A percentile compares a stretch with the other conserved stretches of the same genome.
Evolutionary conservation across 2,329 filamentous ascomycete species (phyloP).

Genomic region (Lachnellula subtilissima): DNA sequence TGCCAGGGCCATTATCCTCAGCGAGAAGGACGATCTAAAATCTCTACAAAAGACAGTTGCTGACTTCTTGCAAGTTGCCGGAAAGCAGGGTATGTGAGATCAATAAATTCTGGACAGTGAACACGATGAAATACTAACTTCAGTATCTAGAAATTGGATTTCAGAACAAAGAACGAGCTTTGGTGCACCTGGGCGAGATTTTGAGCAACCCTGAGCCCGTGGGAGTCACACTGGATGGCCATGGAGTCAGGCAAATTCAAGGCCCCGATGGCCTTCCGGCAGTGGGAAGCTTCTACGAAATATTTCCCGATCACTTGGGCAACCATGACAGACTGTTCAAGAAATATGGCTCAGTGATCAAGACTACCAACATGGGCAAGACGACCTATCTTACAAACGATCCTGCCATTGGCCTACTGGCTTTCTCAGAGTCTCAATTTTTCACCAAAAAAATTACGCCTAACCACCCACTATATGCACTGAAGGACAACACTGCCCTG

Average conservation of each 20-base stretch:
- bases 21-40: too few relatives aligned
- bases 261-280: slow-evolving; percentile 34
- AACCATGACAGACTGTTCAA: slow-evolving; percentile 38
- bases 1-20: too few relatives aligned
- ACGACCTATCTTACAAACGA: slow-evolving; percentile 35
- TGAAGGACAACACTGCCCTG: slow-evolving; percentile 14
- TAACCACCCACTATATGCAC: slow-evolving; percentile 17
- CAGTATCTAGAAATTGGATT: too few relatives aligned
- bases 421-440: slow-evolving; percentile 33
- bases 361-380: slow-evolving; percentile 35
- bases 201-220: slow-evolving; percentile 3
- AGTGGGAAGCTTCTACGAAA: slow-evolving; percentile 35
- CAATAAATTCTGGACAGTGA: too few relatives aligned
- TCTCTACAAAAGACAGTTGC: too few relatives aligned
- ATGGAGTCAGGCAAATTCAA: slow-evolving; percentile 12
- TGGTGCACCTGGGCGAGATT: too few relatives aligned
- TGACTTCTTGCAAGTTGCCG: too few relatives aligned
- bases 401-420: slow-evolving; percentile 31
- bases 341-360: slow-evolving; percentile 34
- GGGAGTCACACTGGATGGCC: slow-evolving; percentile 17
- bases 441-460: slow-evolving; percentile 34
- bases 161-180: too few relatives aligned
- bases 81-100: too few relatives aligned
- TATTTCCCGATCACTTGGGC: slow-evolving; percentile 38
- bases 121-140: too few relatives aligned